phyloP scores from a whole-genome alignment of 805 yeast genomes.

The Hanseniaspora mollemarum region DNA sequence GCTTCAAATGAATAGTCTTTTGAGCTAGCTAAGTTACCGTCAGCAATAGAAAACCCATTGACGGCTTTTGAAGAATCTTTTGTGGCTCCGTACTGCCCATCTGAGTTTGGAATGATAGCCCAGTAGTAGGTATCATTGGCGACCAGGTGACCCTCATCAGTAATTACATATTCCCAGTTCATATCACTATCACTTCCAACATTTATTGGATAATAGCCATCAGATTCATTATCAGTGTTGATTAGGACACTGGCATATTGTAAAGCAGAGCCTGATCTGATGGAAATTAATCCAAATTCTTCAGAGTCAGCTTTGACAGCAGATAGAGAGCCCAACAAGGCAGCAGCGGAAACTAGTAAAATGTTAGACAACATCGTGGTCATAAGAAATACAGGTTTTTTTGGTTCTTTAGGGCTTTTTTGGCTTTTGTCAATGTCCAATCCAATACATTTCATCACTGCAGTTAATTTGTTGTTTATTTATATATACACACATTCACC shows the following conservation, averaged over 20 bases:
- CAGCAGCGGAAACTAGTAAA: constrained; percentile 22
- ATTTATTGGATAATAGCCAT: constrained; percentile 13
- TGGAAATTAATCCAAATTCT: constrained; percentile 28
- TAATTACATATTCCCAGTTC: constrained; percentile 28
- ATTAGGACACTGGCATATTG: constrained; percentile 27
- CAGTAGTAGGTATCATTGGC: constrained; percentile 25
- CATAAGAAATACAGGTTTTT: too few species aligned
- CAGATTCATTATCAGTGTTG: constrained; percentile 12
- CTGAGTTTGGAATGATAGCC: constrained; percentile 17
- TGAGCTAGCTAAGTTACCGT: constrained; percentile 32
- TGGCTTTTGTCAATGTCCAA: too few species aligned
- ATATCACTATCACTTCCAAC: constrained; percentile 12
- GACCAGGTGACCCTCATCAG: constrained; percentile 26
- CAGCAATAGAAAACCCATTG: constrained; percentile 32
- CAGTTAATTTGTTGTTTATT: too few species aligned
- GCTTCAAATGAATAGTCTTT: constrained; percentile 32
- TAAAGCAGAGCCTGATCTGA: constrained; percentile 31
- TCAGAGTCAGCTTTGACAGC: constrained; percentile 30
- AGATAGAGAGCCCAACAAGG: constrained; percentile 25
- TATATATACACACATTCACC: neutral
- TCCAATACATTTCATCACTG: too few species aligned
- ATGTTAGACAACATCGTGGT: constrained; percentile 10
- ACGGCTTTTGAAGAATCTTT: constrained; percentile 24
- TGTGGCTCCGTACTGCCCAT: constrained; percentile 17
- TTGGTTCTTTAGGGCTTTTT: neutral